A percentile compares a stretch with the other conserved stretches of the same genome.
These are phyloP conservation scores for Lolium perenne DNA, from an alignment of 176 grass and related monocot species.

Conservation along the genomic window DNA sequence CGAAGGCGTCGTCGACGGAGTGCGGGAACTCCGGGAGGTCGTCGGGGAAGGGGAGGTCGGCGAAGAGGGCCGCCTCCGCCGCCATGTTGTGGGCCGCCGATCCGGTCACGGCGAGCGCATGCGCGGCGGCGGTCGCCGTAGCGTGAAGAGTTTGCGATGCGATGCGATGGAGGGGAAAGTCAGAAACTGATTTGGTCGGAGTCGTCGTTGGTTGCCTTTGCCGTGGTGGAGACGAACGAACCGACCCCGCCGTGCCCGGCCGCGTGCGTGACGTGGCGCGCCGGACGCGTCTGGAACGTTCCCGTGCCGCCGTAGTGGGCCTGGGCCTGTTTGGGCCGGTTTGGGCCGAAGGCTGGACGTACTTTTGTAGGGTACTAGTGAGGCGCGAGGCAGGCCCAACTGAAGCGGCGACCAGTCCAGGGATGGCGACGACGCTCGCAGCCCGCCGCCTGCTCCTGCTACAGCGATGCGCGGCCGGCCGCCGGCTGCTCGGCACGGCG, in stretches of 20 bases:
- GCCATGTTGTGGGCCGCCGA: constrained; percentile 44
- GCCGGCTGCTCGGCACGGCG: constrained; percentile 49
- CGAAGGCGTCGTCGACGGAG: constrained; percentile 28
- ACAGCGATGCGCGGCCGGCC: constrained; percentile 43
- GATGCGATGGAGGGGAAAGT: background rate
- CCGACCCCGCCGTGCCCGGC: background rate
- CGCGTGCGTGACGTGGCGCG: background rate
- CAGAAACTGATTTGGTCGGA: constrained; percentile 3
- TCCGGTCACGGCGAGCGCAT: constrained; percentile 45
- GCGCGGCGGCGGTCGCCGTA: constrained; percentile 24
- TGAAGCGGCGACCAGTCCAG: no score
- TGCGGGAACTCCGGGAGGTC: constrained; percentile 35
- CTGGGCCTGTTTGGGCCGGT: background rate
- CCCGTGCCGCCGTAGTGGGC: background rate
- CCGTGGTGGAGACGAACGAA: constrained; percentile 46
- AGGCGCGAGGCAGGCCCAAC: no score
- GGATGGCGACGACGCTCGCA: no score
- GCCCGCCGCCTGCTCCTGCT: constrained; percentile 21
- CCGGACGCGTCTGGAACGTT: constrained; percentile 50
- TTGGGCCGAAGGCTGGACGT: no score
- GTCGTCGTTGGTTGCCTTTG: background rate
- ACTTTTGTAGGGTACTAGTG: no score
- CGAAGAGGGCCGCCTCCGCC: constrained; percentile 53
- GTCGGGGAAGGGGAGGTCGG: constrained; percentile 38
- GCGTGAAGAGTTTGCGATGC: constrained; percentile 43